Evolutionary conservation across 345 rosid genomes (phyloP).

Genomic region (Fremontodendron californicum): DNA sequence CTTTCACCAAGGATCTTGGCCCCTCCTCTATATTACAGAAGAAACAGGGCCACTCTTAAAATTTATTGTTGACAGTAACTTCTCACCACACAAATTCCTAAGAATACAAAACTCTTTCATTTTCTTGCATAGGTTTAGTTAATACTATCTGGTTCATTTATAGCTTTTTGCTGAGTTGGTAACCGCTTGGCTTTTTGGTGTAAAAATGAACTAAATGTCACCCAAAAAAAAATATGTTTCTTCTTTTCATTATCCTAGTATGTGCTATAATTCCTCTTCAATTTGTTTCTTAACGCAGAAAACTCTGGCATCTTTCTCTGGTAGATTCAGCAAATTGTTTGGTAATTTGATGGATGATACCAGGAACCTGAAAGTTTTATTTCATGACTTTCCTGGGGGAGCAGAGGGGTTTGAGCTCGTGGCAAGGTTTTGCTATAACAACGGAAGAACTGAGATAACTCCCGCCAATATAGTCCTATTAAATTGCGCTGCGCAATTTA

Average conservation of each 20-base stretch:
- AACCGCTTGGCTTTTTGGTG: neutral
- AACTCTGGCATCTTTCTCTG: constrained; percentile 37
- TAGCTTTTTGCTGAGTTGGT: constrained; percentile 12
- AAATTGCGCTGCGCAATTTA: constrained; percentile 35
- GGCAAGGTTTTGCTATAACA: constrained; percentile 45
- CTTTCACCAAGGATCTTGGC: neutral
- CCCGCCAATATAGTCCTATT: constrained; percentile 38
- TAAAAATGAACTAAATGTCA: neutral
- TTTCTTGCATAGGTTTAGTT: neutral
- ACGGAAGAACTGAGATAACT: constrained; percentile 32
- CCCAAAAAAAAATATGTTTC: too few species aligned
- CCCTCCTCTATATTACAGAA: neutral
- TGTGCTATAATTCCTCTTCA: neutral
- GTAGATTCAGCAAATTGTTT: constrained; percentile 33
- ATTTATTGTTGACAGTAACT: constrained; percentile 25
- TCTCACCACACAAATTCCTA: constrained; percentile 5
- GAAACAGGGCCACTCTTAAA: neutral
- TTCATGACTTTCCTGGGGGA: constrained; percentile 56
- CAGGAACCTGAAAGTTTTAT: constrained; percentile 37
- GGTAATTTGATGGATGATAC: constrained; percentile 4
- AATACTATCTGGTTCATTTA: constrained; percentile 10
- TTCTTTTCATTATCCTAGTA: neutral
- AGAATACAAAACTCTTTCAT: neutral
- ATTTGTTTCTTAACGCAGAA: constrained; percentile 27
- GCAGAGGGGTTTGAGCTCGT: constrained; percentile 55